Base-by-base conservation (phyloP, 2,329 filamentous ascomycete species). In the Pseudopithomyces chartarum region DNA sequence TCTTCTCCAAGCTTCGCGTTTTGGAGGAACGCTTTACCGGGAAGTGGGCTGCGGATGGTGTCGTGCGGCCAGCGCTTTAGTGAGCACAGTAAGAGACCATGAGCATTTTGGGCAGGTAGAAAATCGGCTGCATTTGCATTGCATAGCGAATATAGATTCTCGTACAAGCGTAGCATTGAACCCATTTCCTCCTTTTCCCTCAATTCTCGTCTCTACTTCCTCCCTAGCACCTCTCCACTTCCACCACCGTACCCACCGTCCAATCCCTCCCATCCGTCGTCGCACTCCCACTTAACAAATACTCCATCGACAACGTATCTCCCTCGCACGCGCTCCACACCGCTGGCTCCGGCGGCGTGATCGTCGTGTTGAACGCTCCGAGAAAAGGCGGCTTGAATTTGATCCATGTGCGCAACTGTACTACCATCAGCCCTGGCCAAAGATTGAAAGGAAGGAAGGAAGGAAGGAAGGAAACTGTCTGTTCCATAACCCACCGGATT, bases 1-100 rank as follows among this genome's bases (percentile, higher is more conserved):
- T 87, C 52, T 68, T 71, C 26, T 83, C 80, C 19, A 76, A 73
- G 52, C 77, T 81, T 58, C 71, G 79, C 40, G 76, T 81, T 0
- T 57, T 82, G 56, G 62, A 74, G 45, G 74, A 78, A 66, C 71
- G 57, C 59, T 73, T 66, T 23, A 58, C 65, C 29, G 71, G 68
- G 8, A 62, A 45, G 34, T 76, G 72, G 73, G 57, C 64, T 48
- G 71, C 71, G n/a, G 73, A 75, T 43, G 73, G 73, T 1, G 68
- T 73, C 7, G 63, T 69, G 17, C 63, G 72, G 34, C 58, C 65
- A 19, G 60, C 54, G 26, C 5, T 29, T 8, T 5, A 29, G 26
- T 29, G 8, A 29, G 5, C 26, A 29, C 8, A 8, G 26, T n/a
- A n/a, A 29, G 26, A 29, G 8, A 29, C 8, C 15, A 57, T 67